Evolutionary conservation across 2,329 filamentous ascomycete species (phyloP).

Genomic region (Verticillium zaregamsianum): DNA sequence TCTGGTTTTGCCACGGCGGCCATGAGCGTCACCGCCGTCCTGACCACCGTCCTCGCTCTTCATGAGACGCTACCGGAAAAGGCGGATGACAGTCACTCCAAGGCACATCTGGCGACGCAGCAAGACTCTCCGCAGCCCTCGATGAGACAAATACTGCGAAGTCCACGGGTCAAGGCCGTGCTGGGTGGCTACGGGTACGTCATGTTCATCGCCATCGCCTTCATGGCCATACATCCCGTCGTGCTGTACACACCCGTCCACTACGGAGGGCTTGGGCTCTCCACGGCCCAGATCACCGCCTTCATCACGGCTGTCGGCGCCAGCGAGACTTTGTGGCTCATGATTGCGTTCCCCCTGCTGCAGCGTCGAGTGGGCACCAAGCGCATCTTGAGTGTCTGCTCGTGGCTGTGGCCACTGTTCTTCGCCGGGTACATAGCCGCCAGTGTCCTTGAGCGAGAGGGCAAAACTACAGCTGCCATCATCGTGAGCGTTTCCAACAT

Average conservation of each 20-base stretch:
- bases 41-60: constrained; percentile 50
- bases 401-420: constrained; percentile 55
- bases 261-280: constrained; percentile 64
- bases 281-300: constrained; percentile 58
- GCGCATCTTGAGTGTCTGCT: constrained; percentile 55
- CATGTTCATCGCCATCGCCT: constrained; percentile 66
- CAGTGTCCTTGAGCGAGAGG: constrained; percentile 50
- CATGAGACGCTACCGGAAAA: constrained; percentile 53
- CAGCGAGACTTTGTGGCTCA: constrained; percentile 67
- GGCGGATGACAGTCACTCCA: constrained; percentile 15
- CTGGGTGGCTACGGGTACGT: constrained; percentile 62
- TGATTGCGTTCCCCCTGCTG: constrained; percentile 64
- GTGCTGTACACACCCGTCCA: constrained; percentile 61
- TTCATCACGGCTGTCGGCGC: constrained; percentile 62
- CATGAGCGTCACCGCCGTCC: constrained; percentile 43
- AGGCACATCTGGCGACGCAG: neutral
- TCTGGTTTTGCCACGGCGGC: constrained; percentile 46
- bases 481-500: constrained; percentile 55
- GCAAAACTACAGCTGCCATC: constrained; percentile 26
- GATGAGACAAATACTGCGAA: constrained; percentile 42
- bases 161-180: constrained; percentile 62
- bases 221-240: constrained; percentile 66
- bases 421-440: constrained; percentile 55
- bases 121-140: constrained; percentile 1
- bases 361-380: constrained; percentile 65